Base-by-base conservation (phyloP, 169 alveolate species). In the Theileria equi region DNA sequence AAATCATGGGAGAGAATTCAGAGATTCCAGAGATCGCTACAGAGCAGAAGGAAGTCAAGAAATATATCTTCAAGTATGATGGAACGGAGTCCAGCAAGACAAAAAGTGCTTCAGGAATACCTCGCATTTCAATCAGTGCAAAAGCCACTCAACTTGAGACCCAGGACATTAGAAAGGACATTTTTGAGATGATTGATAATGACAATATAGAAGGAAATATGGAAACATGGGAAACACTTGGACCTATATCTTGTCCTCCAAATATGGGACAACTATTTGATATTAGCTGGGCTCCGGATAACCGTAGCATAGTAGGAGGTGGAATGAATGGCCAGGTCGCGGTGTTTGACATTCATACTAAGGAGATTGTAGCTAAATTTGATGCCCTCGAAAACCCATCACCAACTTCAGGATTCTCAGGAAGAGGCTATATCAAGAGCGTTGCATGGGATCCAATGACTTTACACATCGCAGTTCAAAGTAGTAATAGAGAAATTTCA, bases 401-500 rank as follows among this genome's bases (percentile, higher is more conserved):
- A 5, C 34, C 57, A n/a, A 44, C 69, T 5, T 5, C 72, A 1
- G 63, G 11, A 5, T 17, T 11, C 25, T 25, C 49, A 4, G 77
- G 67, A n/a, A 28, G 77, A 13, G 86, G 86, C 23, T 66, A 67
- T 32, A 61, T 77, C 44, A 77, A 77, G 63, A 66, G 81, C 36
- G 81, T 77, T 10, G 64, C 81, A 32, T 77, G 86, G 86, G 86
- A 77, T 28, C 86, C 86, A 49, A 77, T 77, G 86, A 77, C 86
- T 5, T 53, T 77, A 34, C 36, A 43, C 35, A 50, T 77, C 10
- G 86, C 86, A 11, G 81, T 77, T 26, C 84, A 74, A 48, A 77
- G 74, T 8, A 66, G 81, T 38, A 36, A 31, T 34, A 53, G 65
- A 26, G 55, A 67, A 6, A 38, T 68, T 1, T 77, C 86, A 23